Evolutionary conservation across 2,329 filamentous ascomycete species (phyloP), one percentile per base, ranked within the genome.

Genomic region (Scortechinia acanthostroma): DNA sequence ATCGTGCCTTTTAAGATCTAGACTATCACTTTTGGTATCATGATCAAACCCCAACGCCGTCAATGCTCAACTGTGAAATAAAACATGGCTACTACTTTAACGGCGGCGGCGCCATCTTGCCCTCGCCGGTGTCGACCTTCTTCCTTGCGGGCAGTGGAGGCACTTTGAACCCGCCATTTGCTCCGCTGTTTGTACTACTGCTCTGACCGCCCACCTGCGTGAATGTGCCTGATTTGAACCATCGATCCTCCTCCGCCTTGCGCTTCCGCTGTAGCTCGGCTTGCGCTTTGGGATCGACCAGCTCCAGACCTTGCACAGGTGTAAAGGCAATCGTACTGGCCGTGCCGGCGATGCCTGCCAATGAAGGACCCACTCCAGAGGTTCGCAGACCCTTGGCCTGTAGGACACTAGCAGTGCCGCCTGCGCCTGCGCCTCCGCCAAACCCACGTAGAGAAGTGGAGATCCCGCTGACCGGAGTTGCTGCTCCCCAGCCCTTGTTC

Each of bases 201-300:
- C 20, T 13, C 10, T 6, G 61, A 14, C 69, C 68, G 6, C 81
- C 81, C 46, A 95, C 77, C 62, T 96, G 91, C 5, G 93, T 96
- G 58, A 98, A 98, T 0, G 88, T 91, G n/a, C 93, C 93, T 42
- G 89, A 88, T 64, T 93, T 95, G 71, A 98, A 98, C 85, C 90
- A 98, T 28, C 89, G 75, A 59, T 97, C 91, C 60, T 95, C 89
- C 51, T 97, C 93, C 1, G 89, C 91, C 61, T 95, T 94, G 51
- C 90, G 74, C 71, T 97, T 97, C 55, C 89, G 77, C 58, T 77
- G 90, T 61, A 95, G 76, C 68, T 96, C 90, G 4, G 88, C 87
- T 53, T 90, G 83, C 47, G 87, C 80, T 70, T 93, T 95, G 19
- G 93, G 93, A 61, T 97, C 91, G 4, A 97, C 91, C 13, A 98